phyloP scores from a whole-genome alignment of 208 protist genomes.

The Zelonia costaricensis region DNA sequence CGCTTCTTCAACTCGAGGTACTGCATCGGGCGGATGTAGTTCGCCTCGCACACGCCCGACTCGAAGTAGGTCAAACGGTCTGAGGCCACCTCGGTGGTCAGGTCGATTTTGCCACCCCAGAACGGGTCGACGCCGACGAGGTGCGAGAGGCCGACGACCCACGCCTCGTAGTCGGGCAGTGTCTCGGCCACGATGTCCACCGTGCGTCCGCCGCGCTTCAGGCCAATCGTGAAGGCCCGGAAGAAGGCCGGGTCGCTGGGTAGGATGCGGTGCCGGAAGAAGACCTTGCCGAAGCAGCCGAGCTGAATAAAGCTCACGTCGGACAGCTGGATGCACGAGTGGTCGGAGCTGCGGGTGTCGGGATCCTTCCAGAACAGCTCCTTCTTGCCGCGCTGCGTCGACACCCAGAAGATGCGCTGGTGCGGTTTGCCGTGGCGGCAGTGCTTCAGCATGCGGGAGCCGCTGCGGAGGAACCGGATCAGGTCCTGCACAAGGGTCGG shows the following conservation, averaged over 20 bases:
- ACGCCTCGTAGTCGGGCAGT: slow-evolving; percentile 92
- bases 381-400: slow-evolving; percentile 35
- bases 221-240: slow-evolving; percentile 84
- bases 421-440: slow-evolving; percentile 91
- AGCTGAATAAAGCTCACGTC: slow-evolving; percentile 88
- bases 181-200: slow-evolving; percentile 90
- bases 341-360: slow-evolving; percentile 37
- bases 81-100: slow-evolving; percentile 65
- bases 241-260: slow-evolving; percentile 78
- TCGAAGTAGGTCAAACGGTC: slow-evolving; percentile 84
- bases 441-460: slow-evolving; percentile 91
- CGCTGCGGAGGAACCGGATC: slow-evolving; percentile 78
- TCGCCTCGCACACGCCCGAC: slow-evolving; percentile 76
- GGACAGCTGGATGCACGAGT: slow-evolving; percentile 65
- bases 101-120: slow-evolving; percentile 90
- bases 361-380: slow-evolving; percentile 85
- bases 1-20: slow-evolving; percentile 83
- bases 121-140: slow-evolving; percentile 84
- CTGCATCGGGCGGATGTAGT: slow-evolving; percentile 84
- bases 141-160: slow-evolving; percentile 87
- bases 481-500: slow-evolving; percentile 83
- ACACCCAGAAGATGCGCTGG: slow-evolving; percentile 86
- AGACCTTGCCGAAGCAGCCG: slow-evolving; percentile 93
- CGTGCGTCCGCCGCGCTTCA: slow-evolving; percentile 82
- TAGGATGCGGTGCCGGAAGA: slow-evolving; percentile 70